Percentiles rank a stretch among this genome's conserved stretches.
Conservation (phyloP, 495 filamentous ascomycete genomes). For the Rostrohypoxylon terebratum region DNA sequence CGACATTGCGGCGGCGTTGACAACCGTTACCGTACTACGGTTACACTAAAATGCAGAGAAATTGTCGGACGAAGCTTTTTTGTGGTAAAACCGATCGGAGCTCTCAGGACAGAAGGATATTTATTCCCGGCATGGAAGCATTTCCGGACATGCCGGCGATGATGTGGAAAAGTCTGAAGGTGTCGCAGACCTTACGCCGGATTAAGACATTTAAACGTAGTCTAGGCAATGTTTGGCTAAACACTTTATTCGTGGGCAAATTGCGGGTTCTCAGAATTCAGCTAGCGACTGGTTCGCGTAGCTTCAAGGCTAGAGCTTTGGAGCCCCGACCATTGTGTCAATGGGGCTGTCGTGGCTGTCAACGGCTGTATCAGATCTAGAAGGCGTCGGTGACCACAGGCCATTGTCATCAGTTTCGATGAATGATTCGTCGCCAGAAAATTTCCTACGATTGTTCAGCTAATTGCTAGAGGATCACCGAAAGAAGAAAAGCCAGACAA, state of each 20-base stretch:
- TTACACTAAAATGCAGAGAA: constrained; percentile 23
- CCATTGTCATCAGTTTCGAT: constrained; percentile 48
- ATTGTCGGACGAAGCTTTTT: neutral
- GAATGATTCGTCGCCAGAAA: constrained; percentile 81
- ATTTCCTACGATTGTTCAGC: constrained; percentile 66
- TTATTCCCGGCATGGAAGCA: neutral
- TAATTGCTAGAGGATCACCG: constrained; percentile 29
- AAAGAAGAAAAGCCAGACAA: constrained; percentile 27
- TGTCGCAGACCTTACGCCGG: constrained; percentile 1
- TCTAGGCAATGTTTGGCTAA: constrained; percentile 2
- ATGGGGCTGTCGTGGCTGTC: constrained; percentile 18
- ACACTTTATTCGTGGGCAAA: constrained; percentile 4
- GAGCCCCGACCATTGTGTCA: constrained; percentile 12
- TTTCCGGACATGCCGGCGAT: neutral
- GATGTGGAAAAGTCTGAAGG: neutral
- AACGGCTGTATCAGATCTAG: constrained; percentile 7
- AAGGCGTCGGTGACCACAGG: constrained; percentile 26
- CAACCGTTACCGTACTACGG: constrained; percentile 27
- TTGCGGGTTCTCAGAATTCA: neutral
- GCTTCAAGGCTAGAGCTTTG: constrained; percentile 39
- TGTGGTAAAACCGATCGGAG: neutral
- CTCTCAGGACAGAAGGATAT: neutral
- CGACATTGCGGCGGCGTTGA: neutral
- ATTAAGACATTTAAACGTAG: neutral
- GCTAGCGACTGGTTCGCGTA: neutral